These are phyloP conservation scores for Clavaria fumosa DNA, from an alignment of 768 basidiomycete genomes.

Conservation along the genomic window DNA sequence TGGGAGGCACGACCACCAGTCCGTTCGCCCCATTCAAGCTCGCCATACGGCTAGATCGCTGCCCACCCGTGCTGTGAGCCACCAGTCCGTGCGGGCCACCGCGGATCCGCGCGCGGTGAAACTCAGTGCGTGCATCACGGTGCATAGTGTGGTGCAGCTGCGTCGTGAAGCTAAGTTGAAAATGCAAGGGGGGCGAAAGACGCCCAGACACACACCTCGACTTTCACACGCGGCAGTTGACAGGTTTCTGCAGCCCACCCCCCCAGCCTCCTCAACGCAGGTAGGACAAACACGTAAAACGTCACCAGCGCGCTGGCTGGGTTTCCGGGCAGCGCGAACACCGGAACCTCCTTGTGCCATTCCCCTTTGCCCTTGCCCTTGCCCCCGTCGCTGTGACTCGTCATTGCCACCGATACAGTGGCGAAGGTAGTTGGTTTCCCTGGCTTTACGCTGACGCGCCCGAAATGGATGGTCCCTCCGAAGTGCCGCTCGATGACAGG, in stretches of 20 bases:
- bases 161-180: constrained; percentile 1
- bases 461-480: constrained; percentile 68
- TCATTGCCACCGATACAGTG: too few species aligned
- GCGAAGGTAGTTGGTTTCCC: constrained; percentile 91
- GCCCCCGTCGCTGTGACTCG: too few species aligned
- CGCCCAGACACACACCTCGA: constrained; percentile 38
- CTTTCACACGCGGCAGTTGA: constrained; percentile 45
- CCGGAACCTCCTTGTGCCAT: constrained; percentile 30
- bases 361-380: too few species aligned
- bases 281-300: constrained; percentile 73
- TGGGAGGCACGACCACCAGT: constrained; percentile 48
- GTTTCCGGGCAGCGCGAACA: constrained; percentile 83
- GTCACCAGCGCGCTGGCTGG: constrained; percentile 80
- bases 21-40: constrained; percentile 75
- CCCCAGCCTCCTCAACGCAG: constrained; percentile 57
- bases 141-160: constrained; percentile 47
- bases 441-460: constrained; percentile 67
- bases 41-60: constrained; percentile 68
- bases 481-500: constrained; percentile 76
- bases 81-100: constrained; percentile 30
- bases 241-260: constrained; percentile 42
- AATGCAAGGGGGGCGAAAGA: neutral
- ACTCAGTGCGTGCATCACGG: constrained; percentile 64
- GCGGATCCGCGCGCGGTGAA: constrained; percentile 62
- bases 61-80: constrained; percentile 75